Evolutionary conservation across 2,329 filamentous ascomycete species (phyloP), one percentile per base, ranked within the genome.

Genomic region (Davidsoniella virescens): DNA sequence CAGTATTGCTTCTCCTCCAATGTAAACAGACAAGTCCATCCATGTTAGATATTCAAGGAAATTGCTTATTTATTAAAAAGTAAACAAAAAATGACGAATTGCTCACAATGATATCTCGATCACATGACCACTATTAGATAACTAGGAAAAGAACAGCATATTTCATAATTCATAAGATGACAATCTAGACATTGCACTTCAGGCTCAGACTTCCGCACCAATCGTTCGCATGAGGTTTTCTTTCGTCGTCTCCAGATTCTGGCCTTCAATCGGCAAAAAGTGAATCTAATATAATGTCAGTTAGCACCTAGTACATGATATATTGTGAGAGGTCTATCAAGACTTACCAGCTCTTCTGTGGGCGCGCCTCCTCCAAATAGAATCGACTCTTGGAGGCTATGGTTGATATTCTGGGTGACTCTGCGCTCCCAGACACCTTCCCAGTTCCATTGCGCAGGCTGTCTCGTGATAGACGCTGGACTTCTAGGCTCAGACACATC

Each of bases 401-500:
- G 72, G 47, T 81, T 75, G 41, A 95, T 76, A 16, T 83, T 83
- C 62, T 82, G 84, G 63, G 78, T 81, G 1, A 94, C 88, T 50
- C 90, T 75, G 56, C 88, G 82, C 61, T 93, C 85, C 90, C 90
- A 98, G 0, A 96, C 90, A 0, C 90, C 88, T 59, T 94, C 87
- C 90, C 90, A 96, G 61, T 94, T 94, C 90, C 90, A 96, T 58
- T 94, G 83, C 5, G 83, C 84, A 0, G 87, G 87, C 46, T 74
- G 70, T 54, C 80, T 66, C 36, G 64, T 36, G 4, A 29, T 45
- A 10, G 46, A 45, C 18, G 33, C 39, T 3, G 47, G 39, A 14
- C 37, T 47, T 39, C 23, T 49, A n/a, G 48, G 51, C 44, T 49
- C 49, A n/a, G 44, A 45, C 12, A 14, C 36, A 10, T 54, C 52